phyloP scores from a whole-genome alignment of 306 rosid species.

The Delonix regia region DNA sequence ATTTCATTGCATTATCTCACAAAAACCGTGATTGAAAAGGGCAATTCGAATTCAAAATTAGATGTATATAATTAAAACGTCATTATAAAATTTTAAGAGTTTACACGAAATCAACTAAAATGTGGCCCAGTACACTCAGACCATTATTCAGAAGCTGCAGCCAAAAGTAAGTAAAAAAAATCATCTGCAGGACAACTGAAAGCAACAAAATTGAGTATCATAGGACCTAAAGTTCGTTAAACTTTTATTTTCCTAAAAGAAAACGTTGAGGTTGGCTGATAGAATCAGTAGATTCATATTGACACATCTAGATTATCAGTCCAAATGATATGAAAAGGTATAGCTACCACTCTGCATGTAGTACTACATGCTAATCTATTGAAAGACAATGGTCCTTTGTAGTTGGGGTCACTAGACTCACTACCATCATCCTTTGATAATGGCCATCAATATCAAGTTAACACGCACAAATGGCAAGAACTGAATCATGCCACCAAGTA shows the following conservation, averaged over 20 bases:
- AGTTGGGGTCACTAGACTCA: not conserved
- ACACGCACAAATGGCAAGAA: not conserved
- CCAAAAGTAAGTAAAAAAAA: not conserved
- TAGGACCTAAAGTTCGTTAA: constrained; percentile 7
- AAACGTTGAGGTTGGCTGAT: constrained; percentile 11
- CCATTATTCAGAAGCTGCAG: constrained; percentile 21
- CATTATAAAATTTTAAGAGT: not conserved
- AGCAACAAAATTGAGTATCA: constrained; percentile 21
- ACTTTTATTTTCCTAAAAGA: constrained; percentile 8
- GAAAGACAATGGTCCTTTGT: not conserved
- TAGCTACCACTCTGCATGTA: not conserved
- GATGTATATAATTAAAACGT: not conserved
- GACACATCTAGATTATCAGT: not conserved
- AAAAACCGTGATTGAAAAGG: not conserved
- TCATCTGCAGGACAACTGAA: constrained; percentile 22
- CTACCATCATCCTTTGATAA: not conserved
- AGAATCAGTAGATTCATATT: constrained; percentile 10
- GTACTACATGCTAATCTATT: not conserved
- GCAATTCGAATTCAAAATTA: not conserved
- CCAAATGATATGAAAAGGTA: not conserved
- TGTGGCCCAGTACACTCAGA: not conserved
- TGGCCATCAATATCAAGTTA: not conserved
- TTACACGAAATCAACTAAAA: constrained; percentile 21
- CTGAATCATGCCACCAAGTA: not conserved
- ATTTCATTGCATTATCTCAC: constrained; percentile 6